phyloP scores from a whole-genome alignment of 495 filamentous ascomycete genomes.

The Lasiosphaeriaceae sp. region DNA sequence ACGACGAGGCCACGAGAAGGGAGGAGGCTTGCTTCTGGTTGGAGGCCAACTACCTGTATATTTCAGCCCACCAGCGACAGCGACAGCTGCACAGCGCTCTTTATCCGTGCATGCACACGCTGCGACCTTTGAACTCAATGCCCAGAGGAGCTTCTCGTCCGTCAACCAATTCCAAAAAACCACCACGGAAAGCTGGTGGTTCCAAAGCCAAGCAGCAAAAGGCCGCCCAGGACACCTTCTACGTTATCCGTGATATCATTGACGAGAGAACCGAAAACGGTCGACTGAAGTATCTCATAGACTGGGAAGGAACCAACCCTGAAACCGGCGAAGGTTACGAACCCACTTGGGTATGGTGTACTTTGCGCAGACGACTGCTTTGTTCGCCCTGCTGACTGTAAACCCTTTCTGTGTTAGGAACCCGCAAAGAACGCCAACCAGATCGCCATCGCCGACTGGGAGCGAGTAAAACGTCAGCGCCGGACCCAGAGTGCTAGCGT shows the following conservation, averaged over 20 bases:
- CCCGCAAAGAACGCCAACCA: constrained; percentile 31
- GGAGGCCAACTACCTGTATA: too few relatives aligned
- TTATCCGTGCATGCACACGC: not conserved
- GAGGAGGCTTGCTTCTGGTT: not conserved
- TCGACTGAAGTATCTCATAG: constrained; percentile 31
- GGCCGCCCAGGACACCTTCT: constrained; percentile 16
- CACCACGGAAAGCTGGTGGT: too few relatives aligned
- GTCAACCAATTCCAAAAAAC: too few relatives aligned
- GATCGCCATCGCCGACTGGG: constrained; percentile 32
- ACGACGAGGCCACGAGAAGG: not conserved
- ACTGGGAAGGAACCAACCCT: constrained; percentile 40
- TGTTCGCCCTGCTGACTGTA: constrained; percentile 1
- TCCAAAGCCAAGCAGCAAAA: not conserved
- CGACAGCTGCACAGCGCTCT: constrained; percentile 1
- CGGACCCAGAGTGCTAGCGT: not conserved
- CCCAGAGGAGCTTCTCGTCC: too few relatives aligned
- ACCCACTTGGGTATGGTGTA: constrained; percentile 38
- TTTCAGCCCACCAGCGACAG: not conserved
- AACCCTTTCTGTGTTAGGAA: constrained; percentile 24
- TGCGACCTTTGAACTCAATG: not conserved
- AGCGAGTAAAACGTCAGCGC: constrained; percentile 11
- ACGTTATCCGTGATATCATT: constrained; percentile 32
- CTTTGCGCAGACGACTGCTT: not conserved
- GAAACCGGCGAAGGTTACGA: constrained; percentile 28
- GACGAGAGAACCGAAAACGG: constrained; percentile 32